Evolutionary conservation across 257 asterid genomes (phyloP).

Genomic region (Leonotis leonurus): DNA sequence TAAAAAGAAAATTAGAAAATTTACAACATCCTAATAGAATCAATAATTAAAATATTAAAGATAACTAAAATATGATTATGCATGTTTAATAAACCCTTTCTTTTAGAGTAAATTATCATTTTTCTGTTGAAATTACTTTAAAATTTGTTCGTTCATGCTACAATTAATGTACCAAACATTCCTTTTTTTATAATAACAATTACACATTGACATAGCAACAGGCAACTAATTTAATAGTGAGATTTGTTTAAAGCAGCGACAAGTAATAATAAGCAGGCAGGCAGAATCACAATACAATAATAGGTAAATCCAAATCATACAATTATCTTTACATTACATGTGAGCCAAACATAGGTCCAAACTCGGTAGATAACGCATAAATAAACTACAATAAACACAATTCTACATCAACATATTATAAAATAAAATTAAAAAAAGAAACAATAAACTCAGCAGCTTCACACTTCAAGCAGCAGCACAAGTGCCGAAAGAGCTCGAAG

Average conservation of each 20-base stretch:
- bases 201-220: too few relatives aligned
- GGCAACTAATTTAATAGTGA: too few relatives aligned
- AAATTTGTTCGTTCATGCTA: too few relatives aligned
- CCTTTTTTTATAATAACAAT: too few relatives aligned
- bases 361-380: conserved; percentile 13
- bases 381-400: conserved; percentile 26
- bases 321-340: conserved; percentile 31
- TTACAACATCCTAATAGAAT: too few relatives aligned
- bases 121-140: too few relatives aligned
- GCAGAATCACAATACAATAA: neutral
- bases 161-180: too few relatives aligned
- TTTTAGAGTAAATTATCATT: too few relatives aligned
- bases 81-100: too few relatives aligned
- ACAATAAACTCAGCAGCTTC: conserved; percentile 5
- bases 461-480: conserved; percentile 13
- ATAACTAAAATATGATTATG: too few relatives aligned
- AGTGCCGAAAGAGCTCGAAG: neutral
- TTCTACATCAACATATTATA: neutral
- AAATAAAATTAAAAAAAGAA: neutral
- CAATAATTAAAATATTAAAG: too few relatives aligned
- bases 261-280: neutral
- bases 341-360: conserved; percentile 14
- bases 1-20: too few relatives aligned
- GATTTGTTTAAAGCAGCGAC: neutral
- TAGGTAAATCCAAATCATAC: conserved; percentile 14